Conservation (phyloP, 768 basidiomycete genomes). For the Coprinellus micaceus region DNA sequence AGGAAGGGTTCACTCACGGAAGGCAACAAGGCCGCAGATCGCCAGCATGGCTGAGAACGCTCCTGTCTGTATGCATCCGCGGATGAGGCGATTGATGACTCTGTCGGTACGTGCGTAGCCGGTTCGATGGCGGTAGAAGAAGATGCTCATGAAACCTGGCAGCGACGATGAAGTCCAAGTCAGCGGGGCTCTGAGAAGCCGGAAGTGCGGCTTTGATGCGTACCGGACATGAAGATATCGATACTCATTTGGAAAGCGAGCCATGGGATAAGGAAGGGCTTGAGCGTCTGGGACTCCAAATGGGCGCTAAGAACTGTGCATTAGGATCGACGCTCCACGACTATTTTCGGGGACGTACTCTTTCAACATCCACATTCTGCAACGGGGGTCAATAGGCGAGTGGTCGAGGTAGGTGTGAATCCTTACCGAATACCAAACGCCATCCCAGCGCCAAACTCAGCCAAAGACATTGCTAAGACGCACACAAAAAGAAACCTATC, state of each 20-base stretch:
- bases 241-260: conserved; percentile 11
- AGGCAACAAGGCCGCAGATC: conserved; percentile 44
- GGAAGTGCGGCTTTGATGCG: background rate
- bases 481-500: conserved; percentile 6
- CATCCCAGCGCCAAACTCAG: conserved; percentile 6
- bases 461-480: conserved; percentile 8
- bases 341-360: background rate
- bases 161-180: background rate
- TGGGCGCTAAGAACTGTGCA: background rate
- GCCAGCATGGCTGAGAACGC: conserved; percentile 50
- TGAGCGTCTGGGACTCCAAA: background rate
- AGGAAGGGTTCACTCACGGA: conserved; percentile 12
- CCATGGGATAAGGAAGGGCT: conserved; percentile 8
- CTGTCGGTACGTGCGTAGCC: conserved; percentile 51
- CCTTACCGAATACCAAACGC: conserved; percentile 12
- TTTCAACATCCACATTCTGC: conserved; percentile 10
- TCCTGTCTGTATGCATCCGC: conserved; percentile 53
- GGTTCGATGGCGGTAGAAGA: conserved; percentile 40
- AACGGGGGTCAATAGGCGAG: background rate
- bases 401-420: background rate
- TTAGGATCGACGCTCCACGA: too few relatives aligned
- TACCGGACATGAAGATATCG: conserved; percentile 12
- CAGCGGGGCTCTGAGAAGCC: background rate
- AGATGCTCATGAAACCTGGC: conserved; percentile 24
- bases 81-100: conserved; percentile 50